A percentile compares a stretch with the other conserved stretches of the same genome.
phyloP scores from a whole-genome alignment of 805 yeast species.

The Zygotorulaspora danielsina region DNA sequence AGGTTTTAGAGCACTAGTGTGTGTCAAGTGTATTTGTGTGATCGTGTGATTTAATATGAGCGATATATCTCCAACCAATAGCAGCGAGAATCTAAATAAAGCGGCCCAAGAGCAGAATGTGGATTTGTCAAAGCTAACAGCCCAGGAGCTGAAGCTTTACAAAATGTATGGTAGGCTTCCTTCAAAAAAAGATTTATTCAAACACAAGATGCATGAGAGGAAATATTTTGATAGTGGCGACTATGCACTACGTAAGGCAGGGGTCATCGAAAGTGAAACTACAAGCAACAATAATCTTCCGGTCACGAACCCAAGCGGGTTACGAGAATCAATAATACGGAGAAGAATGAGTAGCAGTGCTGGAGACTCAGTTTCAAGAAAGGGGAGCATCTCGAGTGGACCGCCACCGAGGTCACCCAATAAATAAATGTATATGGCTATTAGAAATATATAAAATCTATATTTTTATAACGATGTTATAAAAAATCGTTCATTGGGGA shows the following conservation, averaged over 20 bases:
- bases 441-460: neutral
- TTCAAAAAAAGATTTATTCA: slow-evolving; percentile 67
- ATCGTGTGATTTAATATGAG: too few relatives aligned
- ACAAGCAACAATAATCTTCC: slow-evolving; percentile 32
- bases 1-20: too few relatives aligned
- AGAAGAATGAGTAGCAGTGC: slow-evolving; percentile 36
- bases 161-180: slow-evolving; percentile 85
- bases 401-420: slow-evolving; percentile 37
- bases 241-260: slow-evolving; percentile 78
- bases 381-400: slow-evolving; percentile 37
- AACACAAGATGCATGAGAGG: slow-evolving; percentile 75
- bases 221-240: slow-evolving; percentile 94
- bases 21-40: too few relatives aligned
- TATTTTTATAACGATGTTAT: neutral
- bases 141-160: slow-evolving; percentile 76
- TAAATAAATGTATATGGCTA: slow-evolving; percentile 11
- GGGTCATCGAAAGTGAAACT: slow-evolving; percentile 37
- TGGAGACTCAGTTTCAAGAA: slow-evolving; percentile 31
- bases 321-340: slow-evolving; percentile 34
- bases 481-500: too few relatives aligned
- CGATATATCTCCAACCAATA: slow-evolving; percentile 29
- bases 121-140: slow-evolving; percentile 56
- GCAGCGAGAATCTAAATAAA: slow-evolving; percentile 25
- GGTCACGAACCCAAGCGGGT: slow-evolving; percentile 36
- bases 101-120: slow-evolving; percentile 24